Evolutionary conservation across 495 filamentous ascomycete species (phyloP), one percentile per base, ranked within the genome.

Genomic region (Jackrogersella multiformis): DNA sequence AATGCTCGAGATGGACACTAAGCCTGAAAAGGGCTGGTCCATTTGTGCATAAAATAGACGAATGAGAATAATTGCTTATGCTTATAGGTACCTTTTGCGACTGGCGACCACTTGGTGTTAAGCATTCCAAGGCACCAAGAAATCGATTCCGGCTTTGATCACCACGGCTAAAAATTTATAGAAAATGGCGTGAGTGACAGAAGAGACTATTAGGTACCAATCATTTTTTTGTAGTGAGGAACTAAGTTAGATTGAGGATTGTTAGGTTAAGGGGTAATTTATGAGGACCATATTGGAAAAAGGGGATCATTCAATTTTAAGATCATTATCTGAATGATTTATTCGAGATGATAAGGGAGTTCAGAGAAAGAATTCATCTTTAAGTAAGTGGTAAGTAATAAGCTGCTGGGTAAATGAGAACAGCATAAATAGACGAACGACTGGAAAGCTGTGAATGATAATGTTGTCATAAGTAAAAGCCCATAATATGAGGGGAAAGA

Each of bases 401-500:
- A 39, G 46, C 7, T 30, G 26, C 26, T 30, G 26, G 26, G 26
- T 4, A 30, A 30, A 7, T 26, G 34, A 32, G 28, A 59, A 66
- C 36, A 46, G 68, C 56, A 56, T n/a, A 57, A 45, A 53, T 35
- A 32, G 26, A 56, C 28, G 20, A 32, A 13, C 28, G 32, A 30
- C 26, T 38, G 51, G 56, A 62, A 54, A 58, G 62, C 38, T 60
- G 49, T 61, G 49, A 46, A 61, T 30, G 49, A 60, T 64, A 49
- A 46, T 62, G 28, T 36, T 26, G 60, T 61, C 30, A 30, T 16
- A 65, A 61, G 67, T 70, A 70, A 56, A 69, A 69, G 51, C 61
- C 41, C 58, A 48, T 16, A 66, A 66, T 66, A 66, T 66, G 67
- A 66, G 62, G 62, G 62, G 55, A 55, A 56, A 61, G 54, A 66